Base-by-base conservation (phyloP, 1,284 basidiomycete species). In the Sporisorium reilianum region DNA sequence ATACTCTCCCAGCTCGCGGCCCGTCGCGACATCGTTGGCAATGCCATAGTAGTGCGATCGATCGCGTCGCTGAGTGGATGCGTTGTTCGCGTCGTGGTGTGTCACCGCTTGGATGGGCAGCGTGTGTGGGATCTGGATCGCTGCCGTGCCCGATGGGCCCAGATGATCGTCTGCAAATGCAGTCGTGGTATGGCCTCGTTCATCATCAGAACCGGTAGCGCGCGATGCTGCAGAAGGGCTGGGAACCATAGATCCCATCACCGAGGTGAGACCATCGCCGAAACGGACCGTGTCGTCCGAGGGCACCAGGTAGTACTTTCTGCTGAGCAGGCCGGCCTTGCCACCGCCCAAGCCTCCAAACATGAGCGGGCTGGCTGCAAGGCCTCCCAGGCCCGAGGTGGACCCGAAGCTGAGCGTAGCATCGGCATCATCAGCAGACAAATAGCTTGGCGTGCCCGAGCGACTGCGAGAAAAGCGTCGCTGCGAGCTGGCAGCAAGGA, bases 231-330 rank as follows among this genome's bases (percentile, higher is more conserved):
- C 44, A 7, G 60, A 42, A 6, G 44, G n/a, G 10, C 55, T 53
- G 9, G 40, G 16, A 3, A 59, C 40, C n/a, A 53, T 28, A 16
- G 49, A 50, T 9, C 72, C 75, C 26, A 75, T 44, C n/a, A 81
- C 61, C 8, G 74, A 89, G 86, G 46, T 89, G 80, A 18, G 87
- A 53, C 86, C 89, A 69, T 93, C 93, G 10, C 95, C 95, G 48
- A 95, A 89, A 20, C 93, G 90, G 60, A 89, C 84, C 0, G 93
- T 95, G 4, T 91, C 90, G 80, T 96, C 92, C 2, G 85, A 84
- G 1, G 92, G 90, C 0, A 96, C 88, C 3, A 91, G 90, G 79
- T 90, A 93, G 84, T 90, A 94, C 0, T 85, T 75, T 50, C 74
- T 78, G 45, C 26, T 49, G 5, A 78, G 68, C 25, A 75, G 53